These are phyloP conservation scores for Coemansia brasiliensis DNA, from an alignment of 192 early-diverging fungal species.

Conservation along the genomic window DNA sequence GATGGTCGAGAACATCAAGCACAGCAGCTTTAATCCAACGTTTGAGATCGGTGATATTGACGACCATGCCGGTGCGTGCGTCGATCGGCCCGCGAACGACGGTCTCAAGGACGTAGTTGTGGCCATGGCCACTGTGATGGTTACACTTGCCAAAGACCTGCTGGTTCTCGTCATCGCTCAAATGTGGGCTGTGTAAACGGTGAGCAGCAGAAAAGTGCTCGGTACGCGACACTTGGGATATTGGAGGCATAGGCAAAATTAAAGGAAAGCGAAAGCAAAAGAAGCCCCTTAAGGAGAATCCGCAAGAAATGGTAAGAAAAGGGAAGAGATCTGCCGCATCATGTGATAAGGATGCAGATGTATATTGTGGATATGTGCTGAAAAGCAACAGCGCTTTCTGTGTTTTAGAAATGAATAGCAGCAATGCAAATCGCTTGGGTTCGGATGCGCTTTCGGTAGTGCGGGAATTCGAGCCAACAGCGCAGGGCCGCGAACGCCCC, in stretches of 20 bases:
- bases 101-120: conserved; percentile 74
- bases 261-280: no score
- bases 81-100: conserved; percentile 59
- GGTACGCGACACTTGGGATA: conserved; percentile 72
- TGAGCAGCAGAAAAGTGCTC: conserved; percentile 89
- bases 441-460: conserved; percentile 17
- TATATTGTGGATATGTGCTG: neutral
- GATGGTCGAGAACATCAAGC: conserved; percentile 83
- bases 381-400: conserved; percentile 4
- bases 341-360: no score
- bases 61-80: conserved; percentile 83
- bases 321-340: no score
- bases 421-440: conserved; percentile 1
- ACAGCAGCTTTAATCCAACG: conserved; percentile 69
- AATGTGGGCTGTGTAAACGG: conserved; percentile 73
- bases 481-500: neutral
- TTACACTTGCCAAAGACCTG: conserved; percentile 89
- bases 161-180: conserved; percentile 73
- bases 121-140: conserved; percentile 79
- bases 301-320: no score
- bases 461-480: conserved; percentile 27
- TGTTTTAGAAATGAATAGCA: conserved; percentile 3
- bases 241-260: conserved; percentile 22
- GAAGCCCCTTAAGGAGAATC: no score
- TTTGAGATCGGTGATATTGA: conserved; percentile 81